Conservation (phyloP, 2,329 filamentous ascomycete genomes). For the Xylariaceae sp. region DNA sequence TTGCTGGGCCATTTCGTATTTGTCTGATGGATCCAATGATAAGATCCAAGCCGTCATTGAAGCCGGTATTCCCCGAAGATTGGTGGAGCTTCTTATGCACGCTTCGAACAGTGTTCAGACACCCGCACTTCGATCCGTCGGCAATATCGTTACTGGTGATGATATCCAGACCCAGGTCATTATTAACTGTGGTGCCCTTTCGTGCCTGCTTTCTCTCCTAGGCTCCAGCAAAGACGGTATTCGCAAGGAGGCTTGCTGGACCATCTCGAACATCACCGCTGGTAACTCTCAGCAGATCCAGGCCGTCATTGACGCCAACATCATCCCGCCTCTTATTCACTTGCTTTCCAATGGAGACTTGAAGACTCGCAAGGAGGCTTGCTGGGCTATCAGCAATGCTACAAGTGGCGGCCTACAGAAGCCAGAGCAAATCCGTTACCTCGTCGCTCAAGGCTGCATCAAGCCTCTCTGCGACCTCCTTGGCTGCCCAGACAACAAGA, state of each 20-base stretch:
- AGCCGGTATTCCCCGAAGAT: constrained; percentile 89
- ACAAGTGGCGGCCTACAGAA: constrained; percentile 97
- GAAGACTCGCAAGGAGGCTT: constrained; percentile 98
- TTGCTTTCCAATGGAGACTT: constrained; percentile 94
- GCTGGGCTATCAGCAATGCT: constrained; percentile 98
- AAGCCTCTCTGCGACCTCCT: constrained; percentile 94
- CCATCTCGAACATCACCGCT: constrained; percentile 97
- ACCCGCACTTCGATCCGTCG: constrained; percentile 90
- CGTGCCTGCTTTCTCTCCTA: constrained; percentile 85
- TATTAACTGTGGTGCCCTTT: constrained; percentile 93
- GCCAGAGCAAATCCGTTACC: constrained; percentile 95
- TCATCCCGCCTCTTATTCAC: constrained; percentile 93
- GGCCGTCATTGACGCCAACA: constrained; percentile 91
- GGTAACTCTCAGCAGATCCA: constrained; percentile 98
- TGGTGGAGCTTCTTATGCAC: constrained; percentile 97
- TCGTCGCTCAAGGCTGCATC: constrained; percentile 91
- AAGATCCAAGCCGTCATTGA: constrained; percentile 99
- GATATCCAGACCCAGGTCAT: constrained; percentile 99
- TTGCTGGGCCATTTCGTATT: constrained; percentile 98
- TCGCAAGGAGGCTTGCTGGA: constrained; percentile 99
- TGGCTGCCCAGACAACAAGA: constrained; percentile 97
- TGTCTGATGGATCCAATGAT: constrained; percentile 96
- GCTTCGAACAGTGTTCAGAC: constrained; percentile 98
- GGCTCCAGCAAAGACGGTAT: constrained; percentile 98
- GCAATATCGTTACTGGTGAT: constrained; percentile 97